These are phyloP conservation scores for Trifolium fragiferum DNA, from an alignment of 306 rosid species.

Conservation along the genomic window DNA sequence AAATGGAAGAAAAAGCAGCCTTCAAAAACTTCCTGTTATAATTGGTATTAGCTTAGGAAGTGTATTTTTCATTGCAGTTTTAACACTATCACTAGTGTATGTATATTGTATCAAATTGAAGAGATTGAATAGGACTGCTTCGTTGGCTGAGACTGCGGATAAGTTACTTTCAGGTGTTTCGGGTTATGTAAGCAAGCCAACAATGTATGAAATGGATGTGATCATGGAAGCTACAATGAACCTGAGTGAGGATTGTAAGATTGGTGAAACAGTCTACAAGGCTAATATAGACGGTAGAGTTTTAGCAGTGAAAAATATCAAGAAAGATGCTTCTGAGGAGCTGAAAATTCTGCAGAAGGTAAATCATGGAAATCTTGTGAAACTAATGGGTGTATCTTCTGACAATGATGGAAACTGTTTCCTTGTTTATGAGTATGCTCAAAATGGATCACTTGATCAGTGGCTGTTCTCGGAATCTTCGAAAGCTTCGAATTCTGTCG, in stretches of 20 bases:
- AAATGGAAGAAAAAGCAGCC: constrained; percentile 25
- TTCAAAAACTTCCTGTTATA: constrained; percentile 37
- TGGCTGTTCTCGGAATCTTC: constrained; percentile 58
- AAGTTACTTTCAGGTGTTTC: constrained; percentile 76
- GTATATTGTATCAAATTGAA: constrained; percentile 42
- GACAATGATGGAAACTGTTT: constrained; percentile 55
- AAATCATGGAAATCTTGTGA: constrained; percentile 82
- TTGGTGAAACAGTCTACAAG: constrained; percentile 75
- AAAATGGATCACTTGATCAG: constrained; percentile 74
- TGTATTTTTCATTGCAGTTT: constrained; percentile 40
- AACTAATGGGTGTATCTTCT: constrained; percentile 65
- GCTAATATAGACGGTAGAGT: constrained; percentile 61
- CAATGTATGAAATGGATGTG: constrained; percentile 53
- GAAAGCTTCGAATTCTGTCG: constrained; percentile 32
- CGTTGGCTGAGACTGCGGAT: constrained; percentile 50
- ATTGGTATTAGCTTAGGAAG: constrained; percentile 51
- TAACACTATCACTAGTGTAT: constrained; percentile 35
- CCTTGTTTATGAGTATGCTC: constrained; percentile 75
- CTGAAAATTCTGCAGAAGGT: constrained; percentile 77
- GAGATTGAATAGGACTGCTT: constrained; percentile 42
- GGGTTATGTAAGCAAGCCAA: constrained; percentile 72
- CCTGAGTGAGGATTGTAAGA: constrained; percentile 54
- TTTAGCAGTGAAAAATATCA: constrained; percentile 62
- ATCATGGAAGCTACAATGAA: constrained; percentile 75
- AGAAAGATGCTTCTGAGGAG: constrained; percentile 69